phyloP scores from a whole-genome alignment of 2,329 filamentous ascomycete genomes.

The Plectosphaerella plurivora region DNA sequence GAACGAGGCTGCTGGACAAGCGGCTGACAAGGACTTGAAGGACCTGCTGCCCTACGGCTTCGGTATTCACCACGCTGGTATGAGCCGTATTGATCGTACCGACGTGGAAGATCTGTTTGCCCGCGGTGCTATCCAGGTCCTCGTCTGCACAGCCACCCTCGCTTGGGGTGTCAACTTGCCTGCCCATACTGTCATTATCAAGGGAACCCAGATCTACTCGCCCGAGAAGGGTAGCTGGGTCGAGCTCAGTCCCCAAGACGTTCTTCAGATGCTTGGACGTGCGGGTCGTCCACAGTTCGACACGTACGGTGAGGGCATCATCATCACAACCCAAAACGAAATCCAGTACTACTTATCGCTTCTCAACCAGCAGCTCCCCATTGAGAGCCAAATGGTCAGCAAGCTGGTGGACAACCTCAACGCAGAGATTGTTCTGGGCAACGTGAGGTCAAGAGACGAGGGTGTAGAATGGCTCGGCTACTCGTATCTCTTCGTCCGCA shows the following conservation, averaged over 20 bases:
- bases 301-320: constrained; percentile 96
- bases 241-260: constrained; percentile 93
- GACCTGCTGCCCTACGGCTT: constrained; percentile 94
- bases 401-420: constrained; percentile 94
- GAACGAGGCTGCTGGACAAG: constrained; percentile 75
- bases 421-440: constrained; percentile 91
- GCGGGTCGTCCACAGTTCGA: constrained; percentile 95
- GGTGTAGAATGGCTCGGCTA: constrained; percentile 99
- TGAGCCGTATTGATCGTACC: constrained; percentile 91
- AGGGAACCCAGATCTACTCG: constrained; percentile 96
- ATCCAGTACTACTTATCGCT: constrained; percentile 97
- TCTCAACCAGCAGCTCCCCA: constrained; percentile 94
- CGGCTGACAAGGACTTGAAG: constrained; percentile 84
- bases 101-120: constrained; percentile 94
- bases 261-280: constrained; percentile 97
- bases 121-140: constrained; percentile 85
- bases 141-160: constrained; percentile 95
- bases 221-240: constrained; percentile 99
- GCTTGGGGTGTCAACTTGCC: constrained; percentile 99
- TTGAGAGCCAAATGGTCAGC: constrained; percentile 93
- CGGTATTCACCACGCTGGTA: constrained; percentile 96
- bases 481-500: constrained; percentile 95
- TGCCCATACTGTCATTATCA: constrained; percentile 97
- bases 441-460: constrained; percentile 85
- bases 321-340: constrained; percentile 92